Conservation (phyloP, 345 rosid species). For the Salix suchowensis region DNA sequence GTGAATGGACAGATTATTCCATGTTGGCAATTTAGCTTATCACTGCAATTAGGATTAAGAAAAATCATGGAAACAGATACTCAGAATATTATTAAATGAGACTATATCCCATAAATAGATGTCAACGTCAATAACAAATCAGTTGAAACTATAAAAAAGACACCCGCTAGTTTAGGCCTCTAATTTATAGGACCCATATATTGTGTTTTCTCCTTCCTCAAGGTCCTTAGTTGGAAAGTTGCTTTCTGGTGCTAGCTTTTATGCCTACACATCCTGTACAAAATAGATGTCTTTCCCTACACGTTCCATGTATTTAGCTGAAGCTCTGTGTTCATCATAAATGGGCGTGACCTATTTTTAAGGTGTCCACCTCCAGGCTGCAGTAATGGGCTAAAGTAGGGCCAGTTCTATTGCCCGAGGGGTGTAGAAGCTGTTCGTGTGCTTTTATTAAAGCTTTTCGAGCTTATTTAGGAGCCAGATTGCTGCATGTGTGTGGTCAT, state of each 20-base stretch:
- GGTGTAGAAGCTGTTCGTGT: not conserved
- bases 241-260: not conserved
- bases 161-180: not conserved
- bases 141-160: not conserved
- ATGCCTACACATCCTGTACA: not conserved
- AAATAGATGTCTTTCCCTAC: not conserved
- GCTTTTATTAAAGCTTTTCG: not conserved
- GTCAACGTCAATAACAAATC: not conserved
- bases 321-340: not conserved
- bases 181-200: not conserved
- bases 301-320: not conserved
- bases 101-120: not conserved
- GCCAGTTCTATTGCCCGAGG: not conserved
- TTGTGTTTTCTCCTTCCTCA: not conserved
- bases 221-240: not conserved
- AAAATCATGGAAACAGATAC: not conserved
- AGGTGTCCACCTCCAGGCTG: not conserved
- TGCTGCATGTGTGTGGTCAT: not conserved
- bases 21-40: not conserved
- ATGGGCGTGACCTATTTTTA: not conserved
- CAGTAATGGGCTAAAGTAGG: not conserved
- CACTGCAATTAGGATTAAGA: not conserved
- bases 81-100: not conserved
- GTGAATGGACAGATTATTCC: not conserved
- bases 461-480: not conserved